phyloP scores from a whole-genome alignment of 805 yeast genomes.

The Sungouiella blattae region DNA sequence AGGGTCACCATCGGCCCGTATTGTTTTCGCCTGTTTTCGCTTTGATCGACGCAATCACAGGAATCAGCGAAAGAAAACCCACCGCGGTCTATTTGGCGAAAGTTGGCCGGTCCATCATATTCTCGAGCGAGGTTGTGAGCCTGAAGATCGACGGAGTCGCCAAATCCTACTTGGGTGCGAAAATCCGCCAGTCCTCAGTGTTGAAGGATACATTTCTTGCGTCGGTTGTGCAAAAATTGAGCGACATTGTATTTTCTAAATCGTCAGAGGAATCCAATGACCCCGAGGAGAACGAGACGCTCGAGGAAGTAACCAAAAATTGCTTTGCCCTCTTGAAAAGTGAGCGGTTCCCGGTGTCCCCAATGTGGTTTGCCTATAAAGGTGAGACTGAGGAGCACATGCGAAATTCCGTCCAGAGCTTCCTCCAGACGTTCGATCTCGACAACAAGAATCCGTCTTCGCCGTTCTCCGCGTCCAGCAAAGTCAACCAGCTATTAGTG shows the following conservation, averaged over 20 bases:
- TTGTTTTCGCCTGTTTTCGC: constrained; percentile 16
- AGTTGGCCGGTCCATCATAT: constrained; percentile 3
- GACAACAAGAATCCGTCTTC: neutral
- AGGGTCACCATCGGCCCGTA: constrained; percentile 2
- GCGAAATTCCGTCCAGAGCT: constrained; percentile 10
- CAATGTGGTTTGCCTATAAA: constrained; percentile 7
- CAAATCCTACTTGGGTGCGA: constrained; percentile 1
- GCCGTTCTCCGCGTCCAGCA: constrained; percentile 5
- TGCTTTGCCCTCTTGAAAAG: too few species aligned
- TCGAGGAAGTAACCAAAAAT: too few species aligned
- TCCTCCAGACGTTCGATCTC: constrained; percentile 16
- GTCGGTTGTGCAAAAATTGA: constrained; percentile 10
- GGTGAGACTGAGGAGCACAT: constrained; percentile 17
- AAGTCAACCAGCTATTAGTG: constrained; percentile 20
- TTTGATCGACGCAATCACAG: constrained; percentile 17
- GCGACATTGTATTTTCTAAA: constrained; percentile 12
- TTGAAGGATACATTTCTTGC: constrained; percentile 11
- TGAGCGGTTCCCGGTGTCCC: too few species aligned
- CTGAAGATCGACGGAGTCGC: constrained; percentile 6
- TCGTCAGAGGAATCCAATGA: neutral
- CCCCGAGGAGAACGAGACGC: too few species aligned
- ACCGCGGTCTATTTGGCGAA: constrained; percentile 10
- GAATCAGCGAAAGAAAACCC: constrained; percentile 17
- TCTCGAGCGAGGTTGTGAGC: constrained; percentile 3
- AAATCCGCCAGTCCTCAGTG: constrained; percentile 6